Base-by-base conservation (phyloP, 768 basidiomycete species). In the Suillus sp. region DNA sequence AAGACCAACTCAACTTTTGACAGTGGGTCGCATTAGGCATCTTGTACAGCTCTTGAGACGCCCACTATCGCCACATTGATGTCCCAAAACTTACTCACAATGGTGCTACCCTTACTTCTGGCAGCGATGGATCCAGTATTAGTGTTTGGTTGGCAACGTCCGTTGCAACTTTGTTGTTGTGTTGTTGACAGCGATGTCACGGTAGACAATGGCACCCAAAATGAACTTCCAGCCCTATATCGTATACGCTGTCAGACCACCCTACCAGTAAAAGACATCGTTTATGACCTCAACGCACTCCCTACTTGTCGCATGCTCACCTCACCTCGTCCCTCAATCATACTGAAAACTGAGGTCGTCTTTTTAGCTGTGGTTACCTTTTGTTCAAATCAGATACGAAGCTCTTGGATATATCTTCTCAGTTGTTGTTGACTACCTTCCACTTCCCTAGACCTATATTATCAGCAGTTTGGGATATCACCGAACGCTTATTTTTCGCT, bases 11-110 rank as follows among this genome's bases (percentile, higher is more conserved):
- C 43, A 72, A 25, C 50, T 62, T 63, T 60, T 63, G 70, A 66
- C 27, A 74, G 64, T n/a, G n/a, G n/a, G n/a, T n/a, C n/a, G n/a
- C n/a, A 95, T 97, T 95, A n/a, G 96, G 96, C n/a, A 88, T 95
- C 60, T 79, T 98, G 53, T 94, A 88, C 79, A 87, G 90, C 68
- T 85, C 92, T 0, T 95, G 95, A 87, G 96, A 98, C 64, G 96
- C 96, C 20, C 96, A 99, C 75, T 99, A 99, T 78, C 91, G 96
- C 63, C 83, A 88, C 72, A 84, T 98, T 59, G 91, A 86, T 64
- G 88, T 90, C 10, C 77, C 98, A 2, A 86, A 84, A 48, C 99
- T 98, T 73, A 91, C 93, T 10, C 80, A 81, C n/a, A 95, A 97
- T 70, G 91, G 92, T 37, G 84, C 83, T 53, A 85, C 89, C 6